These are phyloP conservation scores for Fusarium compactum DNA, from an alignment of 2,329 filamentous ascomycete genomes.

Conservation along the genomic window DNA sequence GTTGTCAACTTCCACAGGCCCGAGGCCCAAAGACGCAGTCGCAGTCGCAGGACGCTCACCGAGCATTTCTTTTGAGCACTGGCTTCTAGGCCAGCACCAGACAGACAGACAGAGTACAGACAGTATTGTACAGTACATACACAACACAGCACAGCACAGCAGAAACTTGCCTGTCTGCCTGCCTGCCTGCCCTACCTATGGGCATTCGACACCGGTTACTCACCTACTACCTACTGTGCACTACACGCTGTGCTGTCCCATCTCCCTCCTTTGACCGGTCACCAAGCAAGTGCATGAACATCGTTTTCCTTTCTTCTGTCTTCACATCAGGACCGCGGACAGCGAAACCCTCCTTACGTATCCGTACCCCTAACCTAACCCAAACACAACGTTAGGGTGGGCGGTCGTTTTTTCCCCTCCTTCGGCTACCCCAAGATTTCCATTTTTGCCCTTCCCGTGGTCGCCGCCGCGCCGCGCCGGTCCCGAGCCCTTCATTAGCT, in stretches of 20 bases:
- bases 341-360: constrained; percentile 27
- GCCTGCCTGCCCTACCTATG: constrained; percentile 16
- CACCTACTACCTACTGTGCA: neutral
- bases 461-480: constrained; percentile 44
- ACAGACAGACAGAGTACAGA: neutral
- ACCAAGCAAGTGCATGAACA: constrained; percentile 28
- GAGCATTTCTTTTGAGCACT: constrained; percentile 26
- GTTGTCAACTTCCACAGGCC: constrained; percentile 27
- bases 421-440: constrained; percentile 38
- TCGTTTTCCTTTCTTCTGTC: constrained; percentile 45
- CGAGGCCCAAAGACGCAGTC: neutral
- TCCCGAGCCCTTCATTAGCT: constrained; percentile 43
- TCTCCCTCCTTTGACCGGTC: constrained; percentile 27
- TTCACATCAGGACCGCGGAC: constrained; percentile 36
- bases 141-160: constrained; percentile 6
- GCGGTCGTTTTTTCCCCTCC: constrained; percentile 17
- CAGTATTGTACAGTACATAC: constrained; percentile 23
- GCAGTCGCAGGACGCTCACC: constrained; percentile 27
- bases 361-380: neutral
- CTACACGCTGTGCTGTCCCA: constrained; percentile 33
- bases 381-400: neutral
- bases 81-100: constrained; percentile 29
- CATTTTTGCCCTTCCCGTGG: constrained; percentile 40
- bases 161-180: neutral
- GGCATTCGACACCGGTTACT: constrained; percentile 35